These are phyloP conservation scores for Trypanosoma conorhini DNA, from an alignment of 208 protist species.

Conservation along the genomic window DNA sequence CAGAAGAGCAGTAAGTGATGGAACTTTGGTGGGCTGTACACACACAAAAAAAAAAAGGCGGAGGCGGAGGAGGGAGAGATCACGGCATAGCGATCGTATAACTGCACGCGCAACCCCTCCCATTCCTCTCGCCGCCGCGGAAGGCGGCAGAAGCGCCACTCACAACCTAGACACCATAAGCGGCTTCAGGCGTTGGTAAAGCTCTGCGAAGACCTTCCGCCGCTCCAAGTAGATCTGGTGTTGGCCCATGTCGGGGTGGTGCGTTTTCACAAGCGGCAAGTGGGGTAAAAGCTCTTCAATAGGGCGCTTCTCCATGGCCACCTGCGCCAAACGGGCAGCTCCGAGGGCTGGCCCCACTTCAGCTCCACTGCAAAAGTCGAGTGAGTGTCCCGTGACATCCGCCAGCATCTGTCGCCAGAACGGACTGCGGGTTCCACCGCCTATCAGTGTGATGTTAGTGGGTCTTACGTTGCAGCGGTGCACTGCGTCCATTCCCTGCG, in stretches of 20 bases:
- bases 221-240: constrained; percentile 58
- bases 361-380: constrained; percentile 69
- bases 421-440: constrained; percentile 57
- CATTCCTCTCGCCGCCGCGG: neutral
- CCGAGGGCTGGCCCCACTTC: constrained; percentile 69
- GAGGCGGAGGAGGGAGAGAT: constrained; percentile 2
- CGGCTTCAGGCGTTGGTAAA: constrained; percentile 64
- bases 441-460: constrained; percentile 63
- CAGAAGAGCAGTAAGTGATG: neutral
- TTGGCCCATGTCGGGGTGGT: constrained; percentile 53
- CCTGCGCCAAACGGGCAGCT: constrained; percentile 67
- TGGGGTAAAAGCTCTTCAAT: constrained; percentile 55
- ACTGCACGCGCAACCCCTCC: neutral
- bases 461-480: constrained; percentile 67
- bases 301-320: constrained; percentile 54
- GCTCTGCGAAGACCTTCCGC: constrained; percentile 45
- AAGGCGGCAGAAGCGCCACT: neutral
- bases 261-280: constrained; percentile 54
- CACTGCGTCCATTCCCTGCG: constrained; percentile 74
- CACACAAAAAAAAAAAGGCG: constrained; percentile 12
- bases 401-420: constrained; percentile 84
- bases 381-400: constrained; percentile 55
- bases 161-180: constrained; percentile 64
- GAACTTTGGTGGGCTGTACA: neutral
- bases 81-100: neutral